Base-by-base conservation (phyloP, 2,329 filamentous ascomycete genomes). In the Penicillium sp. region DNA sequence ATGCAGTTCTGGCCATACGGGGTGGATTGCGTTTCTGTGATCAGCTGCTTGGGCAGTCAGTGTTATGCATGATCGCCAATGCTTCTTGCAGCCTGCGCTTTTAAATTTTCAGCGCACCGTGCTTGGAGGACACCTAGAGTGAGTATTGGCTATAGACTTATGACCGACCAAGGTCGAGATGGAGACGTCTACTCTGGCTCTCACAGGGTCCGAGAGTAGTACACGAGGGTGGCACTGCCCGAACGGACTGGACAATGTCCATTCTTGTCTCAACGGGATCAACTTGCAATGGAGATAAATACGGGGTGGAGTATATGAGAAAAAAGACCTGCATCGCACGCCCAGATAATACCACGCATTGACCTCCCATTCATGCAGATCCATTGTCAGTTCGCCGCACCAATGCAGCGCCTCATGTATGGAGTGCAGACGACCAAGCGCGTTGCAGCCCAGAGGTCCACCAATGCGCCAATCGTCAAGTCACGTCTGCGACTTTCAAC, bases 351-450 rank as follows among this genome's bases (percentile, higher is more conserved):
- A 25, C 39, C 42, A 34, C 45, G 51, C 43, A 46, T 41, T 47
- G 46, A 43, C 48, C 48, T 40, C 47, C 33, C 19, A 32, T n/a
- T 25, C 31, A 40, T 47, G 36, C 43, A 50, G 33, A 36, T 46
- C 25, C 39, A 51, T 45, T 48, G 48, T 54, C 47, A 49, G 32
- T 51, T 52, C 48, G 47, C 48, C 47, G 52, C 48, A 50, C 50
- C 51, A 54, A 48, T 44, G 50, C 39, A 47, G 9, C 14, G 36
- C 14, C 44, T 41, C 33, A 46, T 51, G 48, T 39, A 51, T 34
- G 43, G 36, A 38, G 45, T 40, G 37, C 45, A 51, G 40, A 17
- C 35, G 25, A 41, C 33, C 36, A 49, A 36, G 32, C 46, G 36
- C 39, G 40, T 19, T 33, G 35, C 18, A 40, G 41, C 39, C 28